phyloP scores from a whole-genome alignment of 2,329 filamentous ascomycete genomes.

The Pseudogymnoascus verrucosus region DNA sequence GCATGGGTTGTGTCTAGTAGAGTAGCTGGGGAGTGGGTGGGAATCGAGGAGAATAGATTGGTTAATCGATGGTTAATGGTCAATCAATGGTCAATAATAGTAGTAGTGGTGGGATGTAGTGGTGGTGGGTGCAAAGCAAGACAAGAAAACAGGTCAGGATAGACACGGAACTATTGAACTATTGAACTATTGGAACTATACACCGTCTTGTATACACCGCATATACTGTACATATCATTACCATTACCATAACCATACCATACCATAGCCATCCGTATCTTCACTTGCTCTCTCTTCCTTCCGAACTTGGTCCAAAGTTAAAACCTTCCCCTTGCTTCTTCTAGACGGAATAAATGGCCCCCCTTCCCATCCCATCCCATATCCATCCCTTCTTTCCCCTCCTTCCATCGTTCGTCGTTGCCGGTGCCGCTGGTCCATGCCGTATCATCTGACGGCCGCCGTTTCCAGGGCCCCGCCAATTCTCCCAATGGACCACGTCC shows the following conservation, averaged over 20 bases:
- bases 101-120: neutral
- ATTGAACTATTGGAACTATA: neutral
- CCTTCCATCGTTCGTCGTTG: neutral
- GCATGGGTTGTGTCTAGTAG: neutral
- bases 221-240: no score
- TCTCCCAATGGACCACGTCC: neutral
- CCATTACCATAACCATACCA: neutral
- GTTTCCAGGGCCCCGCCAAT: neutral
- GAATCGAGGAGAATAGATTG: neutral
- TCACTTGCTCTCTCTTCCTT: neutral
- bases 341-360: neutral
- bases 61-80: neutral
- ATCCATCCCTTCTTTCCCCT: neutral
- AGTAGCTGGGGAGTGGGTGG: neutral
- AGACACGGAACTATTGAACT: neutral
- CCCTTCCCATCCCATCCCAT: neutral
- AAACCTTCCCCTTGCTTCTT: neutral
- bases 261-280: neutral
- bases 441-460: slow-evolving; percentile 1
- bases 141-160: slow-evolving; percentile 1
- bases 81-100: neutral
- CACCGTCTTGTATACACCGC: neutral
- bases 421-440: neutral
- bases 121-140: neutral
- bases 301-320: neutral